These are phyloP conservation scores for Solanum aculeatissimum DNA, from an alignment of 305 asterid species.

Conservation along the genomic window DNA sequence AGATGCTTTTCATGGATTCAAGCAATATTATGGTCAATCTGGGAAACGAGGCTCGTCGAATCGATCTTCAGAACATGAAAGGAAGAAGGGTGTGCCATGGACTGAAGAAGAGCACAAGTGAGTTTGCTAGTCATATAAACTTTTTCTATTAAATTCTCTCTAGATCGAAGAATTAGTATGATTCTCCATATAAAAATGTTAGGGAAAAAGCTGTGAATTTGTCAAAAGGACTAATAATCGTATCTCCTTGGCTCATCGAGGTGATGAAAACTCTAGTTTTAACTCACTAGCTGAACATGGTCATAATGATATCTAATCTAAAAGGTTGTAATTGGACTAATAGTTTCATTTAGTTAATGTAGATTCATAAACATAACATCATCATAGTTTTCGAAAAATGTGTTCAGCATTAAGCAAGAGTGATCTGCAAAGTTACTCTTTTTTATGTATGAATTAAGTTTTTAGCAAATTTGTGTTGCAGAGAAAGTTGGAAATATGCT, in stretches of 20 bases:
- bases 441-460: neutral
- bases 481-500: neutral
- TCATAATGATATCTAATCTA: neutral
- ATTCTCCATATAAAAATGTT: neutral
- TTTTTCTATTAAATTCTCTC: neutral
- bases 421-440: neutral
- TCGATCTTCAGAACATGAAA: slow-evolving; percentile 51
- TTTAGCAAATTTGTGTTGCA: neutral
- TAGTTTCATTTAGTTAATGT: neutral
- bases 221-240: neutral
- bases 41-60: slow-evolving; percentile 22
- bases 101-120: slow-evolving; percentile 96
- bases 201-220: neutral
- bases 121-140: neutral
- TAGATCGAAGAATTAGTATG: neutral
- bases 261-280: neutral
- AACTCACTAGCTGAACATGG: neutral
- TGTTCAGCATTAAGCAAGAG: neutral
- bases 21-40: slow-evolving; percentile 23
- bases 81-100: slow-evolving; percentile 94
- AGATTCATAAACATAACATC: neutral
- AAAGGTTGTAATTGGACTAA: neutral
- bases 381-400: neutral
- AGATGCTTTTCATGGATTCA: slow-evolving; percentile 32
- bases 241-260: neutral